Base-by-base conservation (phyloP, 2,329 filamentous ascomycete genomes). In the Xylariaceae sp. region DNA sequence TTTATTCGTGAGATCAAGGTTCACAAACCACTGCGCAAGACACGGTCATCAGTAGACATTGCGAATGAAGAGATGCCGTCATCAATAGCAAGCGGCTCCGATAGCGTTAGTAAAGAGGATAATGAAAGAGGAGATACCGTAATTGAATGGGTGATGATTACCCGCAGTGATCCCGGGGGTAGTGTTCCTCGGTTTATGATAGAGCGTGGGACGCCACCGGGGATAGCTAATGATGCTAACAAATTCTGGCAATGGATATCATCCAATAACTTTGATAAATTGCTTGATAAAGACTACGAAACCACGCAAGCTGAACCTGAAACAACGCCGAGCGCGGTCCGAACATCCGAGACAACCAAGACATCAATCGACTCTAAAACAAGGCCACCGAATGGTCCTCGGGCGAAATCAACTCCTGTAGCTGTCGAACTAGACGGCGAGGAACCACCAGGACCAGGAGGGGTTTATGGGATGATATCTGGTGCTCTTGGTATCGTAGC, bases 111-210 rank as follows among this genome's bases (percentile, higher is more conserved):
- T 29, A 77, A 73, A 62, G 77, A 81, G 36, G 26, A 60, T 78
- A n/a, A 72, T 77, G 61, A 55, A 2, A 60, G 56, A n/a, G 19
- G 6, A 1, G 70, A 76, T n/a, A 78, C 74, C 24, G 74, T 78
- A 23, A 71, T 96, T 1, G 92, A 96, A 73, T 96, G 92, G 92
- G 84, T 95, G 59, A 96, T 96, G 92, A 86, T 96, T 16, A 96
- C 92, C 1, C 82, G 92, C 45, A 94, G 90, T 71, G 92, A 96
- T 66, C 92, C 92, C 3, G 92, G 92, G 9, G 92, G 92, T 49
- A 94, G 87, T 57, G 92, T 96, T 16, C 92, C 92, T 1, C 84
- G 90, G 12, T 96, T 95, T 75, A 87, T 96, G 82, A 91, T 96
- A n/a, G 92, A 96, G 68, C 87, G 91, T 70, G 91, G 90, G 26